Percentiles rank a stretch among this genome's conserved stretches.
These are phyloP conservation scores for Yarrowia galli DNA, from an alignment of 1,139 yeast genomes.

Conservation along the genomic window DNA sequence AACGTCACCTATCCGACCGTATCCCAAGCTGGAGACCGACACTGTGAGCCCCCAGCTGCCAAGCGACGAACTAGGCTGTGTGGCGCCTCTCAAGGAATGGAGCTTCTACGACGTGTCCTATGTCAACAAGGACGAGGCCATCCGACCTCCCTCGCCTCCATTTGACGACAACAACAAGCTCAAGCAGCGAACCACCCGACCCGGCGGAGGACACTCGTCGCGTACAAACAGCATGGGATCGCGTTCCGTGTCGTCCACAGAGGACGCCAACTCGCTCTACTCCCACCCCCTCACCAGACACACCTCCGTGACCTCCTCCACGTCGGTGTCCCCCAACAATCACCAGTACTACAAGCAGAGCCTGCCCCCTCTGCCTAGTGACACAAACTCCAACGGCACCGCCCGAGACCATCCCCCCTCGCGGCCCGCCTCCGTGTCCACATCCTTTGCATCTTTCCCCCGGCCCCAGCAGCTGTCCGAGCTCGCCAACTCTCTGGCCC, in stretches of 20 bases:
- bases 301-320: constrained; percentile 20
- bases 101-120: constrained; percentile 31
- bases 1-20: constrained; percentile 20
- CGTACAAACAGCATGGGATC: constrained; percentile 35
- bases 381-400: not conserved
- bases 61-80: constrained; percentile 11
- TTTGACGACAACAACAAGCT: not conserved
- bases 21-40: constrained; percentile 10
- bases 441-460: constrained; percentile 33
- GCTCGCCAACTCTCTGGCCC: constrained; percentile 9
- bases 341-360: constrained; percentile 29
- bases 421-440: not conserved
- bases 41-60: not conserved
- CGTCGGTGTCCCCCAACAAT: constrained; percentile 25
- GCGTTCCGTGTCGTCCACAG: constrained; percentile 14
- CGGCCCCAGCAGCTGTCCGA: constrained; percentile 26
- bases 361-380: constrained; percentile 14
- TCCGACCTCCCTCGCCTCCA: constrained; percentile 34
- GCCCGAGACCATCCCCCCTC: not conserved
- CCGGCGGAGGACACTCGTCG: constrained; percentile 3
- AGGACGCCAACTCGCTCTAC: constrained; percentile 26
- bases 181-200: not conserved
- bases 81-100: constrained; percentile 32
- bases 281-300: constrained; percentile 27
- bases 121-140: constrained; percentile 17